Conservation (phyloP, 306 rosid genomes). For the Castanea crenata region DNA sequence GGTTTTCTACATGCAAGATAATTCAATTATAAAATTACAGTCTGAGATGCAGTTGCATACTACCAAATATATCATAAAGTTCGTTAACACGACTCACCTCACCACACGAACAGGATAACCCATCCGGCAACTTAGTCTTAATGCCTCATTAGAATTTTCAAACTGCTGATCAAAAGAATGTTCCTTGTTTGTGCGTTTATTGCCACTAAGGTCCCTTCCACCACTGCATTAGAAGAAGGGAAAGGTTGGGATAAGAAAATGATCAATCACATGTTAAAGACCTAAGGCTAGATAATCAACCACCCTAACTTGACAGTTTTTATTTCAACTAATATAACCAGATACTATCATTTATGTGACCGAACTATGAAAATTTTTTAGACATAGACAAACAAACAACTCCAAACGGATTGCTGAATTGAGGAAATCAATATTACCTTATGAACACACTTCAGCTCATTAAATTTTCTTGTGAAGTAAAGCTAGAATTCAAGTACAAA, state of each 20-base stretch:
- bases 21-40: not conserved
- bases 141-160: constrained; percentile 56
- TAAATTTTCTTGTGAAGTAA: not conserved
- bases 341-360: not conserved
- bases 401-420: not conserved
- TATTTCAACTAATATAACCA: not conserved
- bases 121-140: constrained; percentile 56
- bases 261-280: not conserved
- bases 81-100: constrained; percentile 37
- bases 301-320: not conserved
- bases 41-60: not conserved
- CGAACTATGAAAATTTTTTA: not conserved
- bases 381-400: not conserved
- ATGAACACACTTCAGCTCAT: not conserved
- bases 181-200: constrained; percentile 52
- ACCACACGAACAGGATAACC: constrained; percentile 89
- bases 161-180: constrained; percentile 76
- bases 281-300: not conserved
- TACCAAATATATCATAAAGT: not conserved
- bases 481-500: not conserved
- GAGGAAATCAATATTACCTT: not conserved
- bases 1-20: not conserved
- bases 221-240: constrained; percentile 41
- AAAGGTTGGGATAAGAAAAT: not conserved
- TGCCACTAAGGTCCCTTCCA: constrained; percentile 74